phyloP scores from a whole-genome alignment of 176 grass and related monocot genomes.

The Calamus simplicifolius region DNA sequence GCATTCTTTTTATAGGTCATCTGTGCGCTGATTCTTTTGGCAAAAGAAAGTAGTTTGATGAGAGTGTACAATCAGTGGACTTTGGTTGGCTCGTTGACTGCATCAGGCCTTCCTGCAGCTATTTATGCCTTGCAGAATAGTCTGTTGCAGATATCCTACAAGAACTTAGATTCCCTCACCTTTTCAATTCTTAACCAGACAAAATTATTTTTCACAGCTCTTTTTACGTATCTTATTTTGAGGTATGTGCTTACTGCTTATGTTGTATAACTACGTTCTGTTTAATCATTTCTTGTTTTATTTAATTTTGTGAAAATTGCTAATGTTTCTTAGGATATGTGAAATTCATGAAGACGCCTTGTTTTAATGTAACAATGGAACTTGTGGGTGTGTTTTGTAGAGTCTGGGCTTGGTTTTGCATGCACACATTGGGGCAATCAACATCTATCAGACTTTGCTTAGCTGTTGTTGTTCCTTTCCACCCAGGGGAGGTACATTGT shows the following conservation, averaged over 20 bases:
- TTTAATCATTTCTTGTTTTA: conserved; percentile 17
- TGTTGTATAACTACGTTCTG: not conserved
- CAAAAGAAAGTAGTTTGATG: conserved; percentile 54
- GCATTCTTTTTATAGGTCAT: conserved; percentile 36
- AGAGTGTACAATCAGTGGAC: conserved; percentile 60
- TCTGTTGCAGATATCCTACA: conserved; percentile 93
- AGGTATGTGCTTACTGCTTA: conserved; percentile 36
- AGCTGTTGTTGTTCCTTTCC: no score
- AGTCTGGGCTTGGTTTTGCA: no score
- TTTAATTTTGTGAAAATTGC: not conserved
- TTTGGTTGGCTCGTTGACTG: conserved; percentile 65
- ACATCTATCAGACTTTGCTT: no score
- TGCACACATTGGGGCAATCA: no score
- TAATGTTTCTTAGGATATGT: no score
- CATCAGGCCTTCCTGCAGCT: conserved; percentile 87
- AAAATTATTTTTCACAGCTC: conserved; percentile 86
- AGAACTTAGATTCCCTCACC: conserved; percentile 93
- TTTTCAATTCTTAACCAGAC: conserved; percentile 99
- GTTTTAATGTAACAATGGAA: no score
- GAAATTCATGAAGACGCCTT: no score
- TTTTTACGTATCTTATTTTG: conserved; percentile 91
- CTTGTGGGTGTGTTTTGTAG: no score
- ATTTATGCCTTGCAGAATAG: conserved; percentile 97
- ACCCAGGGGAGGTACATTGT: no score
- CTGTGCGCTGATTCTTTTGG: conserved; percentile 69